Evolutionary conservation across 2,329 filamentous ascomycete species (phyloP).

Genomic region (Zasmidium citrigriseum): DNA sequence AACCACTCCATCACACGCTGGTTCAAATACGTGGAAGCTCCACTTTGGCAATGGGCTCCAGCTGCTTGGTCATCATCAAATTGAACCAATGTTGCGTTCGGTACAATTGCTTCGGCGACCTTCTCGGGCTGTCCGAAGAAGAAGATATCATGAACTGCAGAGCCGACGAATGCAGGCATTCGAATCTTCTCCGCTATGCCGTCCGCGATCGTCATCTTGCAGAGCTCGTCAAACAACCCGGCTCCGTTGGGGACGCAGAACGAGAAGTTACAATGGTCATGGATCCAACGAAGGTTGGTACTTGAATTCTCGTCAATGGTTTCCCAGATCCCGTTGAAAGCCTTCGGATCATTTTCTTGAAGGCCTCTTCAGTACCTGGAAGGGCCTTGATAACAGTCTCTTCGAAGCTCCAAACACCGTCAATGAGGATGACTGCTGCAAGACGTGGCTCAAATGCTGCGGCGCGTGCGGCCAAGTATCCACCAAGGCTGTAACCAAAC

Average conservation of each 20-base stretch:
- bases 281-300: slow-evolving; percentile 10
- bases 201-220: neutral
- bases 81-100: slow-evolving; percentile 20
- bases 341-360: neutral
- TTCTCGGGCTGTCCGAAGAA: slow-evolving; percentile 29
- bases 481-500: slow-evolving; percentile 34
- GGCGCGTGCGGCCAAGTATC: slow-evolving; percentile 35
- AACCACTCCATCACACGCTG: neutral
- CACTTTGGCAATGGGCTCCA: slow-evolving; percentile 13
- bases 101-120: slow-evolving; percentile 24
- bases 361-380: slow-evolving; percentile 4
- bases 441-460: slow-evolving; percentile 35
- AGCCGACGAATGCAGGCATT: slow-evolving; percentile 31
- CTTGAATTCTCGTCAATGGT: neutral
- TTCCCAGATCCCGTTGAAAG: slow-evolving; percentile 10
- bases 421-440: slow-evolving; percentile 26
- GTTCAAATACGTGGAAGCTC: slow-evolving; percentile 3
- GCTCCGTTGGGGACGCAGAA: slow-evolving; percentile 11
- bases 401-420: slow-evolving; percentile 19
- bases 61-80: slow-evolving; percentile 9
- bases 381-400: neutral
- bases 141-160: slow-evolving; percentile 29
- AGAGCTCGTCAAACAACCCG: slow-evolving; percentile 7
- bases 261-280: slow-evolving; percentile 21
- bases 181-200: slow-evolving; percentile 18